Percentiles rank a stretch among this genome's conserved stretches.
These are phyloP conservation scores for Phytophthora pini DNA, from an alignment of 352 stramenopile species.

Conservation along the genomic window DNA sequence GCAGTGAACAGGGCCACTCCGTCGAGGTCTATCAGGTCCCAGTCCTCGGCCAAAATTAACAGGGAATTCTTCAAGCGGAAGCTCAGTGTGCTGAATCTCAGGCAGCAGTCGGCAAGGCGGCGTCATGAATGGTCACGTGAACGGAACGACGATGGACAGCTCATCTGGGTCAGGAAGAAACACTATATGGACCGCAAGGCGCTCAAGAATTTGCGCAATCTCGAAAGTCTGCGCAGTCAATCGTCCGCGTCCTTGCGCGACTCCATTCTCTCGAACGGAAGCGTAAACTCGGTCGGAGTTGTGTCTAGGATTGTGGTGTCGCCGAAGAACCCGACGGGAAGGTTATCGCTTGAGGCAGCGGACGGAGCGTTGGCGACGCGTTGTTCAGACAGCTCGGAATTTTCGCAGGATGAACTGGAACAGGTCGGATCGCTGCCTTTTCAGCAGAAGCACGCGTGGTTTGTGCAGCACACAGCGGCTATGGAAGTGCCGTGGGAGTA, in stretches of 20 bases:
- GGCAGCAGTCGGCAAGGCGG: slow-evolving; percentile 84
- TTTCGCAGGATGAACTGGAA: slow-evolving; percentile 79
- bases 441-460: slow-evolving; percentile 90
- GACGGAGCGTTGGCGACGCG: slow-evolving; percentile 66
- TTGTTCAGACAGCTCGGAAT: slow-evolving; percentile 63
- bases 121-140: slow-evolving; percentile 87
- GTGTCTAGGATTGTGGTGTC: slow-evolving; percentile 81
- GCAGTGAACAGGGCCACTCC: slow-evolving; percentile 26
- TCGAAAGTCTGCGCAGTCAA: slow-evolving; percentile 50
- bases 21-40: slow-evolving; percentile 20
- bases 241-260: slow-evolving; percentile 72
- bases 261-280: slow-evolving; percentile 71
- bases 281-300: slow-evolving; percentile 69
- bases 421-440: slow-evolving; percentile 74
- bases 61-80: slow-evolving; percentile 79
- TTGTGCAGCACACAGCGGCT: slow-evolving; percentile 85
- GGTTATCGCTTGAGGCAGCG: slow-evolving; percentile 75
- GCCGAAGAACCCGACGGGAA: slow-evolving; percentile 73
- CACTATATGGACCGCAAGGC: slow-evolving; percentile 74
- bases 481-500: slow-evolving; percentile 91
- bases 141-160: slow-evolving; percentile 73
- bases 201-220: slow-evolving; percentile 66
- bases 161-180: slow-evolving; percentile 89
- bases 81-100: slow-evolving; percentile 77
- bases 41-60: slow-evolving; percentile 52